A percentile compares a stretch with the other conserved stretches of the same genome.
Conservation (phyloP, 2,329 filamentous ascomycete genomes). For the Verticillium alfalfae region DNA sequence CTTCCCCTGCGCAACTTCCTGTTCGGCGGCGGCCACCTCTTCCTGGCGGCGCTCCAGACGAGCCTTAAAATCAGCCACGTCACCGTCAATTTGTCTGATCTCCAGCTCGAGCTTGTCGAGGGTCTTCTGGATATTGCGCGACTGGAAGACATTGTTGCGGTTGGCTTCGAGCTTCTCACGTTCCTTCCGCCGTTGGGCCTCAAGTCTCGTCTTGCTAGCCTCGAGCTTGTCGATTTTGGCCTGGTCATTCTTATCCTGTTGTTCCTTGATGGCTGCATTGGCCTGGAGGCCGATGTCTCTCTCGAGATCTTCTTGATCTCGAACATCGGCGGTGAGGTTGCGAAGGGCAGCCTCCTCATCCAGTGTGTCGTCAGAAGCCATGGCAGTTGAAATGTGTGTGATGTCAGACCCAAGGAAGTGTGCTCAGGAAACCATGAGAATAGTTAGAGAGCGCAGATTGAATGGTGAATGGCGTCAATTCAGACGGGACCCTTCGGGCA, state of each 20-base stretch:
- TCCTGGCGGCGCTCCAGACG: constrained; percentile 73
- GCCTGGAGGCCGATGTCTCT: constrained; percentile 70
- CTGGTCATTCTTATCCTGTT: constrained; percentile 58
- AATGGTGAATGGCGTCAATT: too few relatives aligned
- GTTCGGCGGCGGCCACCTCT: constrained; percentile 37
- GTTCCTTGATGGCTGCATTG: constrained; percentile 52
- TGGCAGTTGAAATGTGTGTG: not conserved
- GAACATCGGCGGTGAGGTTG: constrained; percentile 56
- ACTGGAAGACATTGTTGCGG: constrained; percentile 40
- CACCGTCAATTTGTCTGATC: constrained; percentile 59
- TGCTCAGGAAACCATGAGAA: too few relatives aligned
- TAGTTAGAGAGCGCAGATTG: too few relatives aligned
- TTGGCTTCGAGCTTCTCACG: constrained; percentile 39
- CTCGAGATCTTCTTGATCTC: constrained; percentile 86
- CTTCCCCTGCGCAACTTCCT: constrained; percentile 34
- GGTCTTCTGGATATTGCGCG: constrained; percentile 45
- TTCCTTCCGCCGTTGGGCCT: constrained; percentile 56
- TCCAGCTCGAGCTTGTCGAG: constrained; percentile 32
- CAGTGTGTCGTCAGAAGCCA: constrained; percentile 15
- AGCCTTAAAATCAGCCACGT: constrained; percentile 73
- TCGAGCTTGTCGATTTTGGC: constrained; percentile 57
- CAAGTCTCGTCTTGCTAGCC: constrained; percentile 51
- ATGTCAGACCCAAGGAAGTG: not conserved
- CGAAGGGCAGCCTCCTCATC: constrained; percentile 58
- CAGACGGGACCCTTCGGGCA: too few relatives aligned